Conservation (phyloP, 768 basidiomycete species). For the Mycena venus region DNA sequence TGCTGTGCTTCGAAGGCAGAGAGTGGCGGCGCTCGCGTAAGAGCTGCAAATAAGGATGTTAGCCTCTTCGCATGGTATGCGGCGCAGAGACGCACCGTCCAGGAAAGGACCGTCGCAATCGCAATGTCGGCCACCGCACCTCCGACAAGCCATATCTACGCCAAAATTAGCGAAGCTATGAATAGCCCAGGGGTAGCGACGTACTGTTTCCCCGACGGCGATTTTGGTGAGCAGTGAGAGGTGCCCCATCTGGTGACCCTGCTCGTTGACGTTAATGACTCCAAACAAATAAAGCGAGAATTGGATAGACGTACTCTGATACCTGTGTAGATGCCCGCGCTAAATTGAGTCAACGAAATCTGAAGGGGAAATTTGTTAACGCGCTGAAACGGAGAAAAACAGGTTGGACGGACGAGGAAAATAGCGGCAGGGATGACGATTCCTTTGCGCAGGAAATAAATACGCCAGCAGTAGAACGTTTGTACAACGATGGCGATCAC, state of each 20-base stretch:
- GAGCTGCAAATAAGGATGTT: not conserved
- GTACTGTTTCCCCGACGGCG: constrained; percentile 11
- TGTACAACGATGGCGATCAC: constrained; percentile 33
- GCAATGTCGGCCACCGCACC: constrained; percentile 17
- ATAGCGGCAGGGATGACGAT: constrained; percentile 15
- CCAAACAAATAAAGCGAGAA: not conserved
- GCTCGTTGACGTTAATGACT: not conserved
- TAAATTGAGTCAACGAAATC: constrained; percentile 22
- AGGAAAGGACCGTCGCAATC: constrained; percentile 13
- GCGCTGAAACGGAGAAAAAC: not conserved
- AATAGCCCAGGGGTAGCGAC: not conserved
- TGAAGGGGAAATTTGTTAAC: not conserved
- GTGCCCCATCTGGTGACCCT: constrained; percentile 4
- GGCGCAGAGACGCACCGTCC: not conserved
- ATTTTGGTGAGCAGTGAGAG: constrained; percentile 1
- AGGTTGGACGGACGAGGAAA: constrained; percentile 4
- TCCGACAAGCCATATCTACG: constrained; percentile 22
- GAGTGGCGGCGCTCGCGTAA: not conserved
- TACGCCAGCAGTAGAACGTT: constrained; percentile 32
- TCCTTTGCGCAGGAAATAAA: constrained; percentile 23
- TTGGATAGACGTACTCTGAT: not conserved
- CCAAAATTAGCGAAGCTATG: not conserved
- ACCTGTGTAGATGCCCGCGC: constrained; percentile 11
- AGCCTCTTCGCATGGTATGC: not conserved
- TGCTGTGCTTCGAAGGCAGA: not conserved